phyloP scores from a whole-genome alignment of 768 basidiomycete species.

The Pseudohyphozyma bogoriensis region DNA sequence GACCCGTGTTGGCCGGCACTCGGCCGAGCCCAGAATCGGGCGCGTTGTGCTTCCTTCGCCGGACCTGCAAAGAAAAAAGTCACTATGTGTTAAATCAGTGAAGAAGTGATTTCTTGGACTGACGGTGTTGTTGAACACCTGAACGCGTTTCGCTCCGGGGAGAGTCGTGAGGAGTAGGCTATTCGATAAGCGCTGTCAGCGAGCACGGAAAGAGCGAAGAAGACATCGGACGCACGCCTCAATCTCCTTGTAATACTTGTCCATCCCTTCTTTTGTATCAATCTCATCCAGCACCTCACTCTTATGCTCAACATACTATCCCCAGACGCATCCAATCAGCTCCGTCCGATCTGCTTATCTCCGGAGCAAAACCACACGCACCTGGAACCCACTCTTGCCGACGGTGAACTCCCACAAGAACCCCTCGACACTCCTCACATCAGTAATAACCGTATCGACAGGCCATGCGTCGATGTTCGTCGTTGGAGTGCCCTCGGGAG shows the following conservation, averaged over 20 bases:
- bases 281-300: not conserved
- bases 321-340: no score
- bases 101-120: not conserved
- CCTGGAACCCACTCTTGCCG: slow-evolving; percentile 2
- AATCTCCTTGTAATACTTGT: slow-evolving; percentile 1
- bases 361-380: not conserved
- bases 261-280: not conserved
- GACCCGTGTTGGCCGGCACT: slow-evolving; percentile 7
- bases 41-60: slow-evolving; percentile 2
- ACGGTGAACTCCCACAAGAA: not conserved
- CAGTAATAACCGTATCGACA: not conserved
- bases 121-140: slow-evolving; percentile 2
- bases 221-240: not conserved
- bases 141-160: not conserved
- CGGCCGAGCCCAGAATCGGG: not conserved
- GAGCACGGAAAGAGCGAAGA: not conserved
- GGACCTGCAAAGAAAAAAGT: not conserved
- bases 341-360: not conserved
- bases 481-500: not conserved
- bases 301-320: slow-evolving; percentile 2
- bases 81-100: no score
- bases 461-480: slow-evolving; percentile 6
- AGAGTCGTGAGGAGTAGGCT: slow-evolving; percentile 3
- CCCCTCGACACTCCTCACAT: not conserved
- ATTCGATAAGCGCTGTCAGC: not conserved